Base-by-base conservation (phyloP, 2,329 filamentous ascomycete species). In the Xylaria arbuscula region DNA sequence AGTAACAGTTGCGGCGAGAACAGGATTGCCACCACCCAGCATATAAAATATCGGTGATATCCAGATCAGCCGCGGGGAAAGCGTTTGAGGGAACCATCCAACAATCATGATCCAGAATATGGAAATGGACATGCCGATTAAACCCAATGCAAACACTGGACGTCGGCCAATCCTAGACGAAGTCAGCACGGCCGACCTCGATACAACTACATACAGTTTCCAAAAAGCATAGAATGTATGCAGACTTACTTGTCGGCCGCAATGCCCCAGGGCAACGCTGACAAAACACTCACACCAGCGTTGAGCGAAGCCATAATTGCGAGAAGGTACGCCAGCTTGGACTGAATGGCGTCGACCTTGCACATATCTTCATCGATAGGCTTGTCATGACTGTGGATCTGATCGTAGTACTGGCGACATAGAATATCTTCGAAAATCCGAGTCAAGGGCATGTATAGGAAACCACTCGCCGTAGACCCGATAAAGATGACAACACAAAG, bases 371-470 rank as follows among this genome's bases (percentile, higher is more conserved):
- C 81, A 34, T 80, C 77, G 45, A 83, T 81, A 1, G 77, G 74
- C 51, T 72, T 70, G 15, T 62, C 66, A 15, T 47, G n/a, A 48
- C 68, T 58, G 8, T 42, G 64, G 11, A 73, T 72, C 24, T 72
- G 51, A 19, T 76, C 78, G 63, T 81, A 81, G 61, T 80, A 78
- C 50, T 74, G 64, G 62, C 78, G 80, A 70, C 81, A 83, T 22
- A 82, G 70, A 40, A 81, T 78, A 70, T 82, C 79, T 67, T 83
- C 81, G 48, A 77, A 77, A 34, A 81, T 74, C 51, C 80, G 76
- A 7, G 79, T 76, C 48, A 72, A 69, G 17, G 81, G 77, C 32
- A 82, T 77, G 9, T 65, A 70, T 62, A 74, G 75, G 32, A 82
- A 74, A 2, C 73, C 75, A n/a, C 72, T 73, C 1, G 77, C 72